phyloP scores from a whole-genome alignment of 1,284 basidiomycete genomes.

The Mycena sp. region DNA sequence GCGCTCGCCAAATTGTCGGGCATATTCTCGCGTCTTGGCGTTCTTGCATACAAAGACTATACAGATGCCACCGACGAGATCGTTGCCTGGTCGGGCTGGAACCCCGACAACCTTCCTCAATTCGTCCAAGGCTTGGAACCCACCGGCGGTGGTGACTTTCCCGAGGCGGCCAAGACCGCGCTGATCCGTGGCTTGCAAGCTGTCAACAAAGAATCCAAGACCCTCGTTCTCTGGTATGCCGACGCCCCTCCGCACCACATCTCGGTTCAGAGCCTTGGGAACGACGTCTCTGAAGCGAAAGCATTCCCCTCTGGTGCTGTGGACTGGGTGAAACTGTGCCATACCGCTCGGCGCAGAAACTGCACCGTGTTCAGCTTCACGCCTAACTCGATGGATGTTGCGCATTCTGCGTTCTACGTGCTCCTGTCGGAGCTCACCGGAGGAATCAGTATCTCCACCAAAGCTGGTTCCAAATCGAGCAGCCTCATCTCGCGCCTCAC shows the following conservation, averaged over 20 bases:
- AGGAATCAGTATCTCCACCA: slow-evolving; percentile 39
- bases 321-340: slow-evolving; percentile 43
- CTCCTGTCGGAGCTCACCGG: slow-evolving; percentile 40
- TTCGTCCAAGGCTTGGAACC: slow-evolving; percentile 35
- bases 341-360: slow-evolving; percentile 35
- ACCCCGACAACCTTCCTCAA: slow-evolving; percentile 33
- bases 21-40: slow-evolving; percentile 40
- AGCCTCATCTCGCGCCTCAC: slow-evolving; percentile 39
- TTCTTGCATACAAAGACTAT: slow-evolving; percentile 43
- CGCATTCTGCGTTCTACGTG: slow-evolving; percentile 36
- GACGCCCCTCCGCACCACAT: slow-evolving; percentile 43
- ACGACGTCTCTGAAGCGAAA: slow-evolving; percentile 35
- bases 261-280: slow-evolving; percentile 26
- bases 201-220: slow-evolving; percentile 37
- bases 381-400: slow-evolving; percentile 22
- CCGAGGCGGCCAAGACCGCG: slow-evolving; percentile 43
- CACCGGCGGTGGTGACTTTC: slow-evolving; percentile 41
- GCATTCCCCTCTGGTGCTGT: slow-evolving; percentile 38
- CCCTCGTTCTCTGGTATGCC: slow-evolving; percentile 43
- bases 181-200: slow-evolving; percentile 40
- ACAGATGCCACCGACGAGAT: slow-evolving; percentile 33
- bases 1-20: slow-evolving; percentile 41
- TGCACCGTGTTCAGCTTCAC: slow-evolving; percentile 43
- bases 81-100: slow-evolving; percentile 42
- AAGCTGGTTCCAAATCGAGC: slow-evolving; percentile 15